Percentiles rank a stretch among this genome's conserved stretches.
These are phyloP conservation scores for Tarenaya hassleriana DNA, from an alignment of 345 rosid species.

Conservation along the genomic window DNA sequence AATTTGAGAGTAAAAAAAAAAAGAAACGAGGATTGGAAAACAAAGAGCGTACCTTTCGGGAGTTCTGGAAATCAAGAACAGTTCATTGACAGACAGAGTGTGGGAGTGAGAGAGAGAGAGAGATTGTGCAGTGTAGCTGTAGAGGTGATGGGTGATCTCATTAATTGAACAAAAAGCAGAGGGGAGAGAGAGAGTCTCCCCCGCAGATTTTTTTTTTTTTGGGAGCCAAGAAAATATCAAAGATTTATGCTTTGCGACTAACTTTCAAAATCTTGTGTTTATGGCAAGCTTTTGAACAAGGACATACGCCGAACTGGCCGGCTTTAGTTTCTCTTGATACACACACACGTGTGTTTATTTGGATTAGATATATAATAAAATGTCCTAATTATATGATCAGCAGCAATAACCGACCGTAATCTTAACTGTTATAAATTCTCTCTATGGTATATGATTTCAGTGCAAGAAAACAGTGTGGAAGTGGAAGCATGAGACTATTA, in stretches of 20 bases:
- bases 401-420: too few relatives aligned
- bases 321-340: not conserved
- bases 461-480: too few relatives aligned
- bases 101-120: not conserved
- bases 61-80: slow-evolving; percentile 12
- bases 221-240: slow-evolving; percentile 4
- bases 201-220: too few relatives aligned
- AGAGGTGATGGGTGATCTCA: slow-evolving; percentile 38
- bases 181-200: not conserved
- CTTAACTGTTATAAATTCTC: too few relatives aligned
- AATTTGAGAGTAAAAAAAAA: not conserved
- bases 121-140: slow-evolving; percentile 3
- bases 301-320: too few relatives aligned
- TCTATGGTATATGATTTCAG: too few relatives aligned
- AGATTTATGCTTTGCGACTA: not conserved
- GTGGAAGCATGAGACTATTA: too few relatives aligned
- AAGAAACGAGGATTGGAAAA: slow-evolving; percentile 1
- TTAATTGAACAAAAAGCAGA: slow-evolving; percentile 29
- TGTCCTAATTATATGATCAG: too few relatives aligned
- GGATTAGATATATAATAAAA: too few relatives aligned
- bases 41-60: slow-evolving; percentile 22
- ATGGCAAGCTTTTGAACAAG: not conserved
- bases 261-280: slow-evolving; percentile 8
- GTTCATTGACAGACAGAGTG: not conserved
- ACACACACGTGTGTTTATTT: slow-evolving; percentile 4